Evolutionary conservation across 768 basidiomycete species (phyloP).

Genomic region (Pisolithus sp.): DNA sequence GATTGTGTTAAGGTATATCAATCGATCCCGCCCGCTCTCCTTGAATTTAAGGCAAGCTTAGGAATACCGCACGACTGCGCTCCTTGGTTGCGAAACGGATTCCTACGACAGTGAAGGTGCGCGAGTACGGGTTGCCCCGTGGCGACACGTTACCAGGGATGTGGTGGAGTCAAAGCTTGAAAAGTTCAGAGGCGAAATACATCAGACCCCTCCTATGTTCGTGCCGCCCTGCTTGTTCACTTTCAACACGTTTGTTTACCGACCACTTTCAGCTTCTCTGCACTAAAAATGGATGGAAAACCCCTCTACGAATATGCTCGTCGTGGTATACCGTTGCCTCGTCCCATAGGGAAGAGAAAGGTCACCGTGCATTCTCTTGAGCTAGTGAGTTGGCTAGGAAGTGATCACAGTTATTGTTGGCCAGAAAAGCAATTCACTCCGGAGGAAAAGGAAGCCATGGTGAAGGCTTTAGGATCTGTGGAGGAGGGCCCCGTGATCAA

Average conservation of each 20-base stretch:
- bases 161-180: slow-evolving; percentile 62
- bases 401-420: slow-evolving; percentile 69
- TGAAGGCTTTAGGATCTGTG: slow-evolving; percentile 51
- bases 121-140: slow-evolving; percentile 67
- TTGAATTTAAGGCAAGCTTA: slow-evolving; percentile 28
- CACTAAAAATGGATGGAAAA: slow-evolving; percentile 96
- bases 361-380: slow-evolving; percentile 79
- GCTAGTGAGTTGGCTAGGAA: slow-evolving; percentile 71
- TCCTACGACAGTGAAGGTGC: slow-evolving; percentile 89
- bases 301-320: slow-evolving; percentile 95
- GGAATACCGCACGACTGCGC: slow-evolving; percentile 89
- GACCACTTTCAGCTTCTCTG: slow-evolving; percentile 70
- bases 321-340: slow-evolving; percentile 81
- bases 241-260: neutral
- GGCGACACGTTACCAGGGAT: slow-evolving; percentile 79
- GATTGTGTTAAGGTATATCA: slow-evolving; percentile 76
- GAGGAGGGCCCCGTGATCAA: slow-evolving; percentile 34
- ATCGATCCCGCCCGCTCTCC: slow-evolving; percentile 2
- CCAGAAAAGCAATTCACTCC: slow-evolving; percentile 64
- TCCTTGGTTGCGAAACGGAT: slow-evolving; percentile 93
- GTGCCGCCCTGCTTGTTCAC: slow-evolving; percentile 8
- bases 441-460: slow-evolving; percentile 65
- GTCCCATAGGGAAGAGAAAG: slow-evolving; percentile 84
- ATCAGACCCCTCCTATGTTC: slow-evolving; percentile 90
- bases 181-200: slow-evolving; percentile 79